Conservation (phyloP, 1,284 basidiomycete species). For the Phlebopus sp. region DNA sequence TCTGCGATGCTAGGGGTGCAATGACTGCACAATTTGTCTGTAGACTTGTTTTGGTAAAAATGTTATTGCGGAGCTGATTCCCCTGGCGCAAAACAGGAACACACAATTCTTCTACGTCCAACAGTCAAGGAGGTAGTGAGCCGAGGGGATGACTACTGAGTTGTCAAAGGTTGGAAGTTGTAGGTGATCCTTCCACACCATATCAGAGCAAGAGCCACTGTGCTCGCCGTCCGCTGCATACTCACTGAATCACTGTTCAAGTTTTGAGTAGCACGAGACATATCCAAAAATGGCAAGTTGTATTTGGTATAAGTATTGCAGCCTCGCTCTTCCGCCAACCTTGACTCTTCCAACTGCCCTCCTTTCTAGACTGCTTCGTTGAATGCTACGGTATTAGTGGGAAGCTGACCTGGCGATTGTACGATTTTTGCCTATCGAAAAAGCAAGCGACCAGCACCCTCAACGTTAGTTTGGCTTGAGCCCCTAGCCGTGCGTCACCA, state of each 20-base stretch:
- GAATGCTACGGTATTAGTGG: too few relatives aligned
- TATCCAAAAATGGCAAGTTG: slow-evolving; percentile 22
- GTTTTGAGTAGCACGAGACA: slow-evolving; percentile 10
- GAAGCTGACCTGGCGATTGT: too few relatives aligned
- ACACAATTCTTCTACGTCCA: slow-evolving; percentile 88
- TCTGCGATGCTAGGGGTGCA: slow-evolving; percentile 76
- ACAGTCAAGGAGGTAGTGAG: slow-evolving; percentile 96
- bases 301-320: not conserved
- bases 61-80: slow-evolving; percentile 7
- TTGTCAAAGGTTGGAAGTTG: slow-evolving; percentile 5
- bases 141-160: slow-evolving; percentile 87
- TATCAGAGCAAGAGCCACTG: not conserved
- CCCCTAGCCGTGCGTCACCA: slow-evolving; percentile 6
- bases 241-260: too few relatives aligned
- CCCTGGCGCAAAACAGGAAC: slow-evolving; percentile 55
- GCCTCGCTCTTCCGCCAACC: not conserved
- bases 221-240: too few relatives aligned
- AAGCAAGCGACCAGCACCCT: not conserved
- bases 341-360: not conserved
- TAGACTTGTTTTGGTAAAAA: slow-evolving; percentile 15
- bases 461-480: not conserved
- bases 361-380: not conserved
- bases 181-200: not conserved
- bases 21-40: slow-evolving; percentile 95
- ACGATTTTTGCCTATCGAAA: too few relatives aligned